Evolutionary conservation across 2,329 filamentous ascomycete species (phyloP), one percentile per base, ranked within the genome.

Genomic region (Calonectria multiphialidica): DNA sequence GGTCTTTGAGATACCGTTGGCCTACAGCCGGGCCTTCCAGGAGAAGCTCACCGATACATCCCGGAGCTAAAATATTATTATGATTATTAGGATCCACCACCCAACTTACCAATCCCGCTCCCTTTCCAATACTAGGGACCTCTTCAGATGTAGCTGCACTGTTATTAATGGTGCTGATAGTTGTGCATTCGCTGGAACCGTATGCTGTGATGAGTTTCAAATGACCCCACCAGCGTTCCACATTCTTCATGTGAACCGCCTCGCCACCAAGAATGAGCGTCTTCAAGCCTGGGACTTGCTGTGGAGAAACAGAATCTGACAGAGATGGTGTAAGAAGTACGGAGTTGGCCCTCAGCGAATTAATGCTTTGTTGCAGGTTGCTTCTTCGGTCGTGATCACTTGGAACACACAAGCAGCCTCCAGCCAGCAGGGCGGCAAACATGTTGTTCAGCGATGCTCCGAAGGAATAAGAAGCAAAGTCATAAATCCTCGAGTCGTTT

Each of bases 351-450:
- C 61, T 83, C 79, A 16, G 83, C 82, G 81, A 84, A 83, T 71
- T 86, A 86, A 86, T 85, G 15, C 82, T 83, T 7, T 82, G 82
- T 28, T 83, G 83, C 16, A 88, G 75, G 66, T 87, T 82, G 70
- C 88, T 87, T 66, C 88, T 82, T 2, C 88, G 84, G 61, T 89
- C 86, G 28, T 86, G 82, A n/a, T 90, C 88, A 0, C 87, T 88
- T 0, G 88, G 87, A 15, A 90, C 86, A 76, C 87, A 89, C 3
- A 89, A 81, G 67, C 86, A 88, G 5, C 86, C 88, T 25, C 88
- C 87, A 4, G 44, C 44, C 0, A 57, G 5, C 0, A 81, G 69
- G 2, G 77, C 62, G 2, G 67, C 57, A 3, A 79, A 69, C 2
- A 75, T 64, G 3, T 80, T 74, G 0, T 55, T 49, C 0, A 76